Evolutionary conservation across 331 rosid species (phyloP).

Genomic region (Erythrophleum ivorense): DNA sequence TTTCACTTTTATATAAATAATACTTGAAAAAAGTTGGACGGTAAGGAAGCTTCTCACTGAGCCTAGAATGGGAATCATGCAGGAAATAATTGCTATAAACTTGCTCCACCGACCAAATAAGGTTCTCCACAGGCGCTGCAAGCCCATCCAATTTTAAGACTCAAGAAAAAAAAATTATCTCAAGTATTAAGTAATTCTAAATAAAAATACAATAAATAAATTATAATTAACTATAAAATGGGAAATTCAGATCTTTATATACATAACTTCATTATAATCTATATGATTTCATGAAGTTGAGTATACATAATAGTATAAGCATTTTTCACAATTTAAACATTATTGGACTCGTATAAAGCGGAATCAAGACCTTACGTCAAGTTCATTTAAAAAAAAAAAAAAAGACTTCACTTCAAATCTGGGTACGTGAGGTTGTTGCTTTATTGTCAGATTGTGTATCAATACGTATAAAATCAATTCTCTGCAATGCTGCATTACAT

Average conservation of each 20-base stretch:
- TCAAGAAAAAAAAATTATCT: too few species aligned
- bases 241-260: not conserved
- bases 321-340: too few species aligned
- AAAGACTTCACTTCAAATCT: too few species aligned
- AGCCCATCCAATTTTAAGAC: not conserved
- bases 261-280: not conserved
- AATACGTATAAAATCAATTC: too few species aligned
- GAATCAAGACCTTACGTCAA: too few species aligned
- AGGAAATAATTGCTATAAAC: not conserved
- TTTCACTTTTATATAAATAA: not conserved
- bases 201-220: not conserved
- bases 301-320: too few species aligned
- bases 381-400: too few species aligned
- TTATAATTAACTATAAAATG: not conserved
- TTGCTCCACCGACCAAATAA: not conserved
- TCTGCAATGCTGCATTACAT: too few species aligned
- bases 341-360: too few species aligned
- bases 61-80: not conserved
- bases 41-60: not conserved
- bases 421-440: too few species aligned
- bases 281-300: not conserved
- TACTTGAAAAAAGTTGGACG: not conserved
- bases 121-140: not conserved
- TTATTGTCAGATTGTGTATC: too few species aligned
- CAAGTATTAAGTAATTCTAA: not conserved